Percentiles rank a stretch among this genome's conserved stretches.
These are phyloP conservation scores for Ophiostoma sp. DNA, from an alignment of 2,329 filamentous ascomycete species.

Conservation along the genomic window DNA sequence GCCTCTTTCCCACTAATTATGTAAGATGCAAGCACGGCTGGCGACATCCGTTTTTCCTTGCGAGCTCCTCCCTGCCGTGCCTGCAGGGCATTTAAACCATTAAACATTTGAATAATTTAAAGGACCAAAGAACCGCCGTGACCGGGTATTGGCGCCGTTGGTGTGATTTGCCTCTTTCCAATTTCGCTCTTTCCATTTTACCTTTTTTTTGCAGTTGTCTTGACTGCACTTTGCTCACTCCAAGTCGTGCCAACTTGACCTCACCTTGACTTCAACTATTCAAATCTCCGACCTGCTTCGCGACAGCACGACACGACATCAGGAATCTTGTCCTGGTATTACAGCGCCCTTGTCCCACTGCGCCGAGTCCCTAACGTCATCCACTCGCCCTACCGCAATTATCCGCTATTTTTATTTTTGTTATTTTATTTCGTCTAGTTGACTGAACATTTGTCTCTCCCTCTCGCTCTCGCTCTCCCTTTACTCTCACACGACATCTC, in stretches of 20 bases:
- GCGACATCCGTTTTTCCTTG: not conserved
- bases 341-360: conserved; percentile 6
- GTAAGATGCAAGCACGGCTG: too few relatives aligned
- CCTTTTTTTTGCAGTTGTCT: not conserved
- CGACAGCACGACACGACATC: not conserved
- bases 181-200: not conserved
- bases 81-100: not conserved
- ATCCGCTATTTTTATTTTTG: conserved; percentile 2
- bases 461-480: not conserved
- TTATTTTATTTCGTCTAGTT: not conserved
- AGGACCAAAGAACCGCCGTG: conserved; percentile 1
- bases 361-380: conserved; percentile 1
- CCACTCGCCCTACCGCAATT: not conserved
- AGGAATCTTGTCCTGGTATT: not conserved
- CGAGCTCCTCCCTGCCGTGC: conserved; percentile 1
- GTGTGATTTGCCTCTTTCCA: conserved; percentile 19
- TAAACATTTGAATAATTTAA: not conserved
- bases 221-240: not conserved
- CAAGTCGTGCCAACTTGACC: not conserved
- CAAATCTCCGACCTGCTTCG: not conserved
- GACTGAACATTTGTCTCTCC: not conserved
- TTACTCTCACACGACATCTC: not conserved
- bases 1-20: too few relatives aligned
- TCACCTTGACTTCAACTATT: not conserved
- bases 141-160: conserved; percentile 16